A percentile compares a stretch with the other conserved stretches of the same genome.
Conservation (phyloP, 768 basidiomycete genomes). For the Tephrocybe sp. region DNA sequence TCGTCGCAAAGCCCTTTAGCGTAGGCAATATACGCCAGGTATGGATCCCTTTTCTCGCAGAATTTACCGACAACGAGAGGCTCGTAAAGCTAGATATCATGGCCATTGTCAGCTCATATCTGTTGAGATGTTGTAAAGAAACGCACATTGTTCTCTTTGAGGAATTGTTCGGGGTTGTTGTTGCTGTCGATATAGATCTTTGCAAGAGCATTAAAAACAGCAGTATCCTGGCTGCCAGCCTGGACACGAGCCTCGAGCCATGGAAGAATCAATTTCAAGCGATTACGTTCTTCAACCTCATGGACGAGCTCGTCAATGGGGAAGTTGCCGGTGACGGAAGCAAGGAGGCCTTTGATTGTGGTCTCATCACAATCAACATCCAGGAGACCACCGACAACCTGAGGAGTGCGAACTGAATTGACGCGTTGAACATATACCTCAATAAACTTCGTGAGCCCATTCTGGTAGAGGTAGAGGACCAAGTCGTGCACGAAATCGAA, state of each 20-base stretch:
- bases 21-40: constrained; percentile 98
- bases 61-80: constrained; percentile 97
- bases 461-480: constrained; percentile 97
- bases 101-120: constrained; percentile 10
- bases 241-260: constrained; percentile 95
- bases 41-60: constrained; percentile 98
- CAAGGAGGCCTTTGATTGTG: constrained; percentile 91
- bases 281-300: constrained; percentile 94
- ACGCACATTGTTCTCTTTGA: constrained; percentile 97
- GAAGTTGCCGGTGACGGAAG: constrained; percentile 94
- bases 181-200: constrained; percentile 99
- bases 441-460: constrained; percentile 93
- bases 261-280: constrained; percentile 94
- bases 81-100: constrained; percentile 76
- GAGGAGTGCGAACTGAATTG: constrained; percentile 95
- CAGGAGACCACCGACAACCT: constrained; percentile 93
- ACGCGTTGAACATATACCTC: constrained; percentile 99
- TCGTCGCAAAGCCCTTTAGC: constrained; percentile 99
- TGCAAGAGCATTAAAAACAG: constrained; percentile 95
- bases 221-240: constrained; percentile 89
- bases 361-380: constrained; percentile 98
- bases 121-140: background rate
- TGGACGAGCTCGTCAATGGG: constrained; percentile 96
- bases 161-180: constrained; percentile 95
- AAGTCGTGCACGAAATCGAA: constrained; percentile 99